Base-by-base conservation (phyloP, 2,329 filamentous ascomycete species). In the Neonectria hederae region DNA sequence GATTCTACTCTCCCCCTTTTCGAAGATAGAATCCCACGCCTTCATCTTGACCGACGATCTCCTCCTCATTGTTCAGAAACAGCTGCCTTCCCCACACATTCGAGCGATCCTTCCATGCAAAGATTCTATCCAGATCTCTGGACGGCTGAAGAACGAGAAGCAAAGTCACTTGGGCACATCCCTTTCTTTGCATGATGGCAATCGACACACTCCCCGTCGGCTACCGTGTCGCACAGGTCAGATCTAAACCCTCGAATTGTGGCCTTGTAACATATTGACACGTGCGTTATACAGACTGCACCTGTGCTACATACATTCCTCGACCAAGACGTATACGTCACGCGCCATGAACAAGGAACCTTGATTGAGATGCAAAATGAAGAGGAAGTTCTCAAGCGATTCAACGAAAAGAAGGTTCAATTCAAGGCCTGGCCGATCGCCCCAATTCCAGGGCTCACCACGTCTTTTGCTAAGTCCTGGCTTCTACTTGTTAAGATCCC, bases 361-460 rank as follows among this genome's bases (percentile, higher is more conserved):
- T 19, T 75, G 0, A 79, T 79, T 17, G 77, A 79, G 42, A 74
- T 77, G 69, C 59, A 69, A 0, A 79, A 79, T n/a, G 77, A 79
- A 32, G 62, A 70, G 8, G 55, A 68, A 1, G 14, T 68, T 0
- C 38, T 78, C 1, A 70, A 71, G 17, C 54, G 61, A 0, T 73
- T 74, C 42, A 79, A 79, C 26, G 63, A 76, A 1, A 65, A 60
- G 8, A 55, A 63, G 2, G 59, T 49, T 0, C 30, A 24, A 0
- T 75, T 76, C 40, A 59, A 68, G 7, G 62, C 73, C 1, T 79
- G 77, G 77, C 69, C 73, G 0, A 54, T 79, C n/a, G 73, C 75
- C 0, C 75, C 76, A 0, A 73, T 79, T 1, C 73, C 73, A 0
- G 74, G 70, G 0, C 54, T 74, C 0, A 72, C 67, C 0, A 79